Percentiles rank a stretch among this genome's conserved stretches.
Conservation (phyloP, 2,329 filamentous ascomycete genomes). For the Daldinia eschscholtzii region DNA sequence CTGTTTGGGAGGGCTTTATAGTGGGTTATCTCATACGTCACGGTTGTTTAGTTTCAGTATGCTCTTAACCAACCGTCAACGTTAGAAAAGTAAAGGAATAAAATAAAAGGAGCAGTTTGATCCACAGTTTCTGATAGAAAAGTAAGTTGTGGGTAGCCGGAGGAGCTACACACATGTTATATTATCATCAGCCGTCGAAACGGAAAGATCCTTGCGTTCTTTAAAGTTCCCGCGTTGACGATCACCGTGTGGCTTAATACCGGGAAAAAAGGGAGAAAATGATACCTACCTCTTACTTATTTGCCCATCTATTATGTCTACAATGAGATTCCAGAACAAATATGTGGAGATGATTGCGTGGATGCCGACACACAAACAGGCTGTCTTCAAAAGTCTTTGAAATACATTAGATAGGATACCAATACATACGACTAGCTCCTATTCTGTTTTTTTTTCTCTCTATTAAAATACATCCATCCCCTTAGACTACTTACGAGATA, state of each 20-base stretch:
- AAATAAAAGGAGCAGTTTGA: neutral
- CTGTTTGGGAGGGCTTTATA: neutral
- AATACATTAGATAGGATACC: neutral
- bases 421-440: neutral
- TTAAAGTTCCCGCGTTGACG: conserved; percentile 34
- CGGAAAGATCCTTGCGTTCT: conserved; percentile 26
- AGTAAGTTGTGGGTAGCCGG: neutral
- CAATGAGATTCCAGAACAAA: conserved; percentile 20
- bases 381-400: neutral
- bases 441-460: neutral
- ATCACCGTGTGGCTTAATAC: conserved; percentile 26
- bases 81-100: neutral
- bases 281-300: conserved; percentile 7
- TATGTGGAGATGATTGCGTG: conserved; percentile 42
- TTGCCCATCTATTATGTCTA: neutral
- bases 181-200: conserved; percentile 9
- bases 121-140: neutral
- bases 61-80: neutral
- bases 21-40: conserved; percentile 10
- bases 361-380: conserved; percentile 26
- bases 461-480: too few species aligned
- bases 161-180: neutral
- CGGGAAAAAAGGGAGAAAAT: conserved; percentile 27
- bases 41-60: neutral
- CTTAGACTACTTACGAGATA: neutral